Percentiles rank a stretch among this genome's conserved stretches.
Evolutionary conservation across 1,284 basidiomycete species (phyloP).

Genomic region (Porodaedalea pini): DNA sequence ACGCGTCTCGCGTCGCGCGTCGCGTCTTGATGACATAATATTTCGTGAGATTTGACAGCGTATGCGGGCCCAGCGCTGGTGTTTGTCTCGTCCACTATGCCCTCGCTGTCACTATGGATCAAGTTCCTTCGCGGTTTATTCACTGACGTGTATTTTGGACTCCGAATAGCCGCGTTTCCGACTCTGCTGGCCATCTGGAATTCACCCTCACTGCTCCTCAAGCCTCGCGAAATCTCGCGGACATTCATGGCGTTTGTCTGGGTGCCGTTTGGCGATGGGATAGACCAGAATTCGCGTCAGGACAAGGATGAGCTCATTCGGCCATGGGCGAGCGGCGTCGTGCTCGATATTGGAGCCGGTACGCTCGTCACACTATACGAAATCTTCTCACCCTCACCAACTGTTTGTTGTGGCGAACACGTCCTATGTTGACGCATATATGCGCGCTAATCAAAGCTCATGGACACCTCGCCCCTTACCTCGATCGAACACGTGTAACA

Average conservation of each 20-base stretch:
- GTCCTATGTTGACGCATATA: not conserved
- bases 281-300: conserved; percentile 41
- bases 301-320: conserved; percentile 51
- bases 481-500: conserved; percentile 50
- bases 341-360: conserved; percentile 73
- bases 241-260: conserved; percentile 62
- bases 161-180: conserved; percentile 44
- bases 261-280: conserved; percentile 45
- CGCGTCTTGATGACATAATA: no score
- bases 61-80: no score
- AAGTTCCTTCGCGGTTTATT: not conserved
- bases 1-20: no score
- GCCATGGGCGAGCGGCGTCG: conserved; percentile 52
- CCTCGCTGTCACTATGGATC: not conserved
- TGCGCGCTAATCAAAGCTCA: conserved; percentile 40
- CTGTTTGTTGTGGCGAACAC: not conserved
- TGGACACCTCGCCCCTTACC: conserved; percentile 58
- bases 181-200: conserved; percentile 42
- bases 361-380: conserved; percentile 12
- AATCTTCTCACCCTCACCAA: not conserved
- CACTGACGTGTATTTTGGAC: conserved; percentile 37
- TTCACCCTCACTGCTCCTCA: conserved; percentile 44
- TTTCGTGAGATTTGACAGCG: no score
- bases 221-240: conserved; percentile 44
- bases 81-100: no score